A percentile compares a stretch with the other conserved stretches of the same genome.
Conservation (phyloP, 164 flowering plant genomes). For the Chimonanthus praecox region DNA sequence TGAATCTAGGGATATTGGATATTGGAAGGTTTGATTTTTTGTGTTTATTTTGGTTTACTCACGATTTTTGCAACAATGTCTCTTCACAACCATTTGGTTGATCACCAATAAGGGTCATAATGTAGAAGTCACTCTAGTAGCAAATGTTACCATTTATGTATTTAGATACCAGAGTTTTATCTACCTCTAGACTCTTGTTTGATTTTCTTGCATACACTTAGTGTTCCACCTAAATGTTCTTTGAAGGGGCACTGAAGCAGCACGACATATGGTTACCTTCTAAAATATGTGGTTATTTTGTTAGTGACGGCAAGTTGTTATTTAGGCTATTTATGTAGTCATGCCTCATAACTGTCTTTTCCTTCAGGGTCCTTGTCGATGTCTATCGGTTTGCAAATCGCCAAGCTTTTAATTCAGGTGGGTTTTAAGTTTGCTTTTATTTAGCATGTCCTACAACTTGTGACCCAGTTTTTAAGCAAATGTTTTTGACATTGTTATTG, state of each 20-base stretch:
- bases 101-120: too few species aligned
- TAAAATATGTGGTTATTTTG: not conserved
- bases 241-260: not conserved
- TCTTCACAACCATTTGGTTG: too few species aligned
- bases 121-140: too few species aligned
- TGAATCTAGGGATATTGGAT: not conserved
- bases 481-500: not conserved
- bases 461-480: not conserved
- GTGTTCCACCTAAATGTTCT: not conserved
- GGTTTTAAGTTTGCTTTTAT: slow-evolving; percentile 1
- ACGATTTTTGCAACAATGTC: not conserved
- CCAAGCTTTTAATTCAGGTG: slow-evolving; percentile 84
- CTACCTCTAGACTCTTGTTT: not conserved
- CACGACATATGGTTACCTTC: not conserved
- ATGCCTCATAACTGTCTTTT: slow-evolving; percentile 3
- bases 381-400: slow-evolving; percentile 63
- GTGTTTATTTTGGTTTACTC: too few species aligned
- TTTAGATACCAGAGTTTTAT: not conserved
- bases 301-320: not conserved
- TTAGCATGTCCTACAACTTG: not conserved
- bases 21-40: not conserved
- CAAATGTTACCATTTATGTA: not conserved
- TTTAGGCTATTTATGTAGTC: not conserved
- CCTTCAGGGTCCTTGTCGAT: slow-evolving; percentile 79
- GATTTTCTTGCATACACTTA: not conserved